These are phyloP conservation scores for Penicillium chermesinum DNA, from an alignment of 495 filamentous ascomycete genomes.

Conservation along the genomic window DNA sequence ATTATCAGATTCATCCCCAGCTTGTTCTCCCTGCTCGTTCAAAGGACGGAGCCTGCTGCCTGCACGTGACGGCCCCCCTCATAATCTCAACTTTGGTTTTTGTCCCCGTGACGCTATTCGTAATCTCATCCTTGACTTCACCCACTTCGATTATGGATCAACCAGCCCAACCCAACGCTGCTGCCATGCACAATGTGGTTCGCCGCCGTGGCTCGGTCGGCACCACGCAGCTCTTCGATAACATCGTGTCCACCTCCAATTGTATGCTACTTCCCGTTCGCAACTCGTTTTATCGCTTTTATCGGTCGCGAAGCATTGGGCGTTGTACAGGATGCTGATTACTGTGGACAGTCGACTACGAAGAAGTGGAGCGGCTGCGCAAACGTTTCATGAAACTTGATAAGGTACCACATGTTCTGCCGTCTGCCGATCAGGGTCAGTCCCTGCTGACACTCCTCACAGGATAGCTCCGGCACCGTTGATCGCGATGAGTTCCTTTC, in stretches of 20 bases:
- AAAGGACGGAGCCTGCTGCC: neutral
- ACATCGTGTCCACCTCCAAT: conserved; percentile 93
- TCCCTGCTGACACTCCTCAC: neutral
- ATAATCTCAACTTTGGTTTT: neutral
- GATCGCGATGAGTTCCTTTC: conserved; percentile 98
- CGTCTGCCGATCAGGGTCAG: neutral
- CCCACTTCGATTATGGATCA: conserved; percentile 29
- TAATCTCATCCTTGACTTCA: conserved; percentile 4
- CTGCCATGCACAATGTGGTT: conserved; percentile 46
- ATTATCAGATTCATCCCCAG: conserved; percentile 39
- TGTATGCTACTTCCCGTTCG: conserved; percentile 53
- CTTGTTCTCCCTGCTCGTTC: conserved; percentile 1
- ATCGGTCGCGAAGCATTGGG: no score
- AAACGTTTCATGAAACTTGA: conserved; percentile 99
- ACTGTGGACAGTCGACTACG: conserved; percentile 70
- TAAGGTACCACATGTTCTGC: conserved; percentile 56
- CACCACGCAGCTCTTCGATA: conserved; percentile 83
- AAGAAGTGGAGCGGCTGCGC: conserved; percentile 90
- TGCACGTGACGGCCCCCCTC: conserved; percentile 7
- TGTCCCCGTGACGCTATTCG: neutral
- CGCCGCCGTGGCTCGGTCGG: conserved; percentile 60
- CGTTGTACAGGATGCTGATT: no score
- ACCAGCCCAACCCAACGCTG: conserved; percentile 39
- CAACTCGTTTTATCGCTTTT: neutral
- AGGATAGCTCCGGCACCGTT: conserved; percentile 98